Percentiles rank a stretch among this genome's conserved stretches.
Evolutionary conservation across 495 filamentous ascomycete species (phyloP).

Genomic region (Penicillium lividum): DNA sequence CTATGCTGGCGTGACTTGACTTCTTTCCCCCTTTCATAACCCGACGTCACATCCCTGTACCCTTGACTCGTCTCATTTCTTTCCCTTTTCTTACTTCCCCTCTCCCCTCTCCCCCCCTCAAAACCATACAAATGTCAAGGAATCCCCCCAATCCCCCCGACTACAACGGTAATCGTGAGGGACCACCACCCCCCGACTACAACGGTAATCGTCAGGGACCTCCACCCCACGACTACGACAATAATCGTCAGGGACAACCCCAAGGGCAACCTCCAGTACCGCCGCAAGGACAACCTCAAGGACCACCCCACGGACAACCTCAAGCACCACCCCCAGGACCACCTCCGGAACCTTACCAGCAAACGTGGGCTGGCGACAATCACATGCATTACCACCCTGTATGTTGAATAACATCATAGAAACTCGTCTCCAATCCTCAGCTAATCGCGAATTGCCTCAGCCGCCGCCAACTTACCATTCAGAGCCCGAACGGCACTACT

Average conservation of each 20-base stretch:
- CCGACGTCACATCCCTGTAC: constrained; percentile 39
- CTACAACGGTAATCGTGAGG: no score
- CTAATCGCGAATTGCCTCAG: no score
- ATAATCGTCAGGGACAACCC: no score
- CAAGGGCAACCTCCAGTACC: no score
- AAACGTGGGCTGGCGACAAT: constrained; percentile 49
- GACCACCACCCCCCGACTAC: no score
- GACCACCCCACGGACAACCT: no score
- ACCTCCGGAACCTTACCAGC: constrained; percentile 34
- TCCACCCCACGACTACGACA: no score
- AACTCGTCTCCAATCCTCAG: no score
- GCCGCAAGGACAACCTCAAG: no score
- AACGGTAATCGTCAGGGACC: no score
- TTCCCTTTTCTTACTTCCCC: constrained; percentile 24
- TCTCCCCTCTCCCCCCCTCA: constrained; percentile 23
- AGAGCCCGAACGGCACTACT: constrained; percentile 40
- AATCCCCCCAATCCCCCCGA: constrained; percentile 29
- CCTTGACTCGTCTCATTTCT: constrained; percentile 32
- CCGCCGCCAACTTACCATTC: constrained; percentile 21
- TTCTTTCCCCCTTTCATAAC: constrained; percentile 28
- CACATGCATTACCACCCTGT: constrained; percentile 10
- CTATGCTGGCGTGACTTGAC: constrained; percentile 33
- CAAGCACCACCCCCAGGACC: no score
- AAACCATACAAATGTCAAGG: constrained; percentile 48
- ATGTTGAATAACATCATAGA: no score